Conservation (phyloP, 192 early-diverging fungal species). For the Coemansia sp. region DNA sequence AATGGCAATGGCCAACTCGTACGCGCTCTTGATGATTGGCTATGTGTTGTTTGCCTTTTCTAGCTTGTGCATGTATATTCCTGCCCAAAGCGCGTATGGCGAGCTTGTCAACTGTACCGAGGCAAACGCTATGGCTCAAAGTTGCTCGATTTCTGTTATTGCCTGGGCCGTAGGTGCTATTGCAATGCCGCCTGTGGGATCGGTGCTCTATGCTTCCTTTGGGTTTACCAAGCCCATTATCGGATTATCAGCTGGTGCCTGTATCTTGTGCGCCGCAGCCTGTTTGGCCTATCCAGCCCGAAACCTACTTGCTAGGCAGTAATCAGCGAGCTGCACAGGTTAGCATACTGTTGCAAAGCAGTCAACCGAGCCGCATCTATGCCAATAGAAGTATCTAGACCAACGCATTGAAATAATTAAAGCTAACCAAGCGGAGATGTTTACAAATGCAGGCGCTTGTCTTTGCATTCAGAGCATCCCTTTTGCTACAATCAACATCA, state of each 20-base stretch:
- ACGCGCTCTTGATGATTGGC: conserved; percentile 29
- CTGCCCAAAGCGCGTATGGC: conserved; percentile 32
- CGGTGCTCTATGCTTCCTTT: conserved; percentile 18
- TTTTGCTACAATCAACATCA: too few relatives aligned
- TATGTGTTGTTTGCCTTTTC: conserved; percentile 21
- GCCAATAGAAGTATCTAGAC: background rate
- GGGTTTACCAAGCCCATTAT: conserved; percentile 25
- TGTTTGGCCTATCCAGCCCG: conserved; percentile 8
- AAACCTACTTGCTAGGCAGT: background rate
- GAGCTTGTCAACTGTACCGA: conserved; percentile 30
- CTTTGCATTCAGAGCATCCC: too few relatives aligned
- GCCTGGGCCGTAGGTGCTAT: conserved; percentile 28
- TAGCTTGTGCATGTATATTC: conserved; percentile 28
- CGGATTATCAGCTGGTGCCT: background rate
- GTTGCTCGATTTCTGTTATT: conserved; percentile 18
- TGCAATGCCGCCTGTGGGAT: conserved; percentile 23
- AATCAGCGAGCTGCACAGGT: background rate
- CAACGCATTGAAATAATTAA: background rate
- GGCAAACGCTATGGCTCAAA: conserved; percentile 23
- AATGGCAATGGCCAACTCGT: conserved; percentile 24
- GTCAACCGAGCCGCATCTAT: background rate
- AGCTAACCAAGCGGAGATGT: background rate
- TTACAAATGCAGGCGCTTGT: background rate
- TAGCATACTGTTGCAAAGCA: background rate
- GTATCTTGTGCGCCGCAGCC: conserved; percentile 13